phyloP scores from a whole-genome alignment of 768 basidiomycete species.

The Lactifluus rugatus region DNA sequence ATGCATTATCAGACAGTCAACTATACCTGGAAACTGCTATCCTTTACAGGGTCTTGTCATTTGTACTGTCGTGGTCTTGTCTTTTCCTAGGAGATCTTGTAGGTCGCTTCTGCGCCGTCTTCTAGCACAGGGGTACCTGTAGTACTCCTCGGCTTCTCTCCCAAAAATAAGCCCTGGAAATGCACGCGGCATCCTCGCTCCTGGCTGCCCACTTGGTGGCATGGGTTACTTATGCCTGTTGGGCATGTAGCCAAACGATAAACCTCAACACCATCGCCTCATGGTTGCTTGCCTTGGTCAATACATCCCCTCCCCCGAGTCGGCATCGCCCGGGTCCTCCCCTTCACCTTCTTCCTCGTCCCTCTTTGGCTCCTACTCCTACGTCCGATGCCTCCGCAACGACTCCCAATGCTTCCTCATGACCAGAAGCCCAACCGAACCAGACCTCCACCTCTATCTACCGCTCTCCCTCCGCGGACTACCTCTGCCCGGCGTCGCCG shows the following conservation, averaged over 20 bases:
- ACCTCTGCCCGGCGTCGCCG: conserved; percentile 28
- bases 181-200: conserved; percentile 76
- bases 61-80: neutral
- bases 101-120: conserved; percentile 10
- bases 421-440: conserved; percentile 56
- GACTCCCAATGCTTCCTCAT: conserved; percentile 75
- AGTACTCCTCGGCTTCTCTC: conserved; percentile 66
- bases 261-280: conserved; percentile 60
- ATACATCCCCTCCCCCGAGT: conserved; percentile 43
- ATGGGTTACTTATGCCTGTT: conserved; percentile 85
- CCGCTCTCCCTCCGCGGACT: neutral
- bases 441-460: conserved; percentile 41
- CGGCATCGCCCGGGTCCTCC: conserved; percentile 34
- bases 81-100: neutral
- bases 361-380: conserved; percentile 67
- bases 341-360: conserved; percentile 37
- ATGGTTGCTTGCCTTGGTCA: conserved; percentile 76
- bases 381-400: conserved; percentile 64
- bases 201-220: conserved; percentile 75
- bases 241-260: conserved; percentile 67
- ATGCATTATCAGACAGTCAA: too few relatives aligned
- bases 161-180: conserved; percentile 64
- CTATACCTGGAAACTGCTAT: too few relatives aligned
- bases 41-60: conserved; percentile 1
- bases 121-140: conserved; percentile 69